phyloP scores from a whole-genome alignment of 1,139 yeast species.

The Entelexis sorbosivorans region DNA sequence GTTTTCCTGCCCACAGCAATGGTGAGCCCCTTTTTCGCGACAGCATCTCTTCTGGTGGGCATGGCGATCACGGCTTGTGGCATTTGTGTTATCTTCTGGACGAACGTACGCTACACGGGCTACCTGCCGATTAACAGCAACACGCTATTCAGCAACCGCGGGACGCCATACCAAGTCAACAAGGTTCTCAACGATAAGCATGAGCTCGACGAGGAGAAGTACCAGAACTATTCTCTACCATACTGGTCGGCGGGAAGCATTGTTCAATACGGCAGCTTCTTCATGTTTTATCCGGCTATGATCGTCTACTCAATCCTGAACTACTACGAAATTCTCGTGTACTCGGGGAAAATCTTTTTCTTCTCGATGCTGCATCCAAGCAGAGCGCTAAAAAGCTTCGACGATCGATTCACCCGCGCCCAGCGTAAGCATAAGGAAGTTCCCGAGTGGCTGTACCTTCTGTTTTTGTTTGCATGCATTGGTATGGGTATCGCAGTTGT shows the following conservation, averaged over 20 bases:
- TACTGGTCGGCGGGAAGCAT: conserved; percentile 48
- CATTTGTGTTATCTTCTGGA: conserved; percentile 37
- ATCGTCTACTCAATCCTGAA: conserved; percentile 36
- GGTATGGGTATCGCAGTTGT: conserved; percentile 39
- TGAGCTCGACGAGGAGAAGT: conserved; percentile 27
- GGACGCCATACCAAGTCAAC: conserved; percentile 36
- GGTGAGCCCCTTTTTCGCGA: conserved; percentile 29
- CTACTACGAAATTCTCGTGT: conserved; percentile 8
- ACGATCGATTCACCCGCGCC: conserved; percentile 48
- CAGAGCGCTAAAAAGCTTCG: conserved; percentile 30
- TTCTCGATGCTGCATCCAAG: conserved; percentile 12
- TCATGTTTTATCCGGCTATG: conserved; percentile 47
- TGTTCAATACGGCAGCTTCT: conserved; percentile 46
- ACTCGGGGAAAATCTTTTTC: conserved; percentile 16
- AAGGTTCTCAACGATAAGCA: conserved; percentile 34
- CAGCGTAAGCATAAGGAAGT: conserved; percentile 49
- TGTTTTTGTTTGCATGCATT: conserved; percentile 39
- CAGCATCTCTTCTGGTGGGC: conserved; percentile 38
- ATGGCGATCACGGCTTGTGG: conserved; percentile 35
- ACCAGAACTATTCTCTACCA: conserved; percentile 38
- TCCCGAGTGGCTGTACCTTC: conserved; percentile 50
- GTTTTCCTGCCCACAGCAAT: conserved; percentile 4
- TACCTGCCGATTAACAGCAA: conserved; percentile 44
- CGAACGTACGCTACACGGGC: conserved; percentile 42
- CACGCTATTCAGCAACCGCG: conserved; percentile 39